Evolutionary conservation across 2,329 filamentous ascomycete genomes (phyloP).

Genomic region (Capronia americana): DNA sequence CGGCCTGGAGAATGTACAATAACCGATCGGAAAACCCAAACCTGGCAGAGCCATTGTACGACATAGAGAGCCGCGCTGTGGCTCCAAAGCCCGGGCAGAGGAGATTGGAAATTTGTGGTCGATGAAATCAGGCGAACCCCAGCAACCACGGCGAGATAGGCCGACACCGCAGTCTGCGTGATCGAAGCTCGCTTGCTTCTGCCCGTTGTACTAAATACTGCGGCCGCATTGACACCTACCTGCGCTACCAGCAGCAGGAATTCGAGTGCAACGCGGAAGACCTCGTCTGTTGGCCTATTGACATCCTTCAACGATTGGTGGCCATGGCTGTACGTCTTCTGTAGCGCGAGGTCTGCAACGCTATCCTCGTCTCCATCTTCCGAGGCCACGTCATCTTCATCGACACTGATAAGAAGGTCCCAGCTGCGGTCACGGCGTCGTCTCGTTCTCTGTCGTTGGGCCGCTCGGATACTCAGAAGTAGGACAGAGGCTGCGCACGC

Average conservation of each 20-base stretch:
- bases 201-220: constrained; percentile 45
- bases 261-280: constrained; percentile 74
- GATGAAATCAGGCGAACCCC: constrained; percentile 72
- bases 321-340: constrained; percentile 58
- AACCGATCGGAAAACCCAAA: constrained; percentile 82
- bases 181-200: constrained; percentile 22
- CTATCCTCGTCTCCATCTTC: constrained; percentile 59
- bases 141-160: constrained; percentile 77
- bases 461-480: constrained; percentile 21
- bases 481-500: constrained; percentile 73
- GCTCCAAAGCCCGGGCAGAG: constrained; percentile 81
- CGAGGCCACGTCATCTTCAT: constrained; percentile 66
- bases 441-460: constrained; percentile 14
- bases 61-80: constrained; percentile 87
- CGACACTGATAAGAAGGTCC: constrained; percentile 51
- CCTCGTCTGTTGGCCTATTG: constrained; percentile 76
- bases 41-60: constrained; percentile 76
- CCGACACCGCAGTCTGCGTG: constrained; percentile 75
- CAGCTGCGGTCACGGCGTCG: constrained; percentile 30
- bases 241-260: constrained; percentile 75
- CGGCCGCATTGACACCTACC: constrained; percentile 68
- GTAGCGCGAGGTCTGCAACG: constrained; percentile 59
- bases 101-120: constrained; percentile 65
- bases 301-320: constrained; percentile 67
- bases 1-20: constrained; percentile 76